A percentile compares a stretch with the other conserved stretches of the same genome.
Evolutionary conservation across 1,139 yeast species (phyloP).

Genomic region (Blastobotrys indianensis): DNA sequence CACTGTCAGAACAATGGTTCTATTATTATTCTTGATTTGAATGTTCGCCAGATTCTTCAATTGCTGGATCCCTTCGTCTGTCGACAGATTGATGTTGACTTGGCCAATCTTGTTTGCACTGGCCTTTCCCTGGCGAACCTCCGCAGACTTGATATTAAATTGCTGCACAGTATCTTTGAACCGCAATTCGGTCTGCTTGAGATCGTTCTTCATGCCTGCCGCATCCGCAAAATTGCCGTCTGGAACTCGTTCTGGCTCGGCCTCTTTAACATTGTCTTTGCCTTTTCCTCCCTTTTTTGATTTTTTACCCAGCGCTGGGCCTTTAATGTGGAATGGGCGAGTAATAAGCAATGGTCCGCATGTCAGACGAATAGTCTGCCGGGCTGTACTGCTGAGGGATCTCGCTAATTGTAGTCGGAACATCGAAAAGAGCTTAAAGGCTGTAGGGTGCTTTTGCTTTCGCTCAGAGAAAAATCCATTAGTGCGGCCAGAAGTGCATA

Average conservation of each 20-base stretch:
- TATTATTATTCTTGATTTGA: constrained; percentile 56
- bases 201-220: constrained; percentile 2
- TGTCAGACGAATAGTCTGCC: not conserved
- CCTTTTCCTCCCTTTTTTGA: constrained; percentile 9
- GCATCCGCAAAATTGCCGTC: constrained; percentile 6
- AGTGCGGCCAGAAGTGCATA: no score
- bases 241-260: constrained; percentile 3
- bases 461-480: no score
- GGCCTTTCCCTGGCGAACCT: constrained; percentile 15
- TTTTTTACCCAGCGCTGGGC: constrained; percentile 3
- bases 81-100: constrained; percentile 11
- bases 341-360: not conserved
- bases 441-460: no score
- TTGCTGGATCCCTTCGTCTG: constrained; percentile 12
- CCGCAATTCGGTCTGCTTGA: constrained; percentile 7
- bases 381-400: not conserved
- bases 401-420: no score
- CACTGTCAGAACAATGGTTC: constrained; percentile 66
- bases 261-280: constrained; percentile 1
- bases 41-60: constrained; percentile 68
- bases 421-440: no score
- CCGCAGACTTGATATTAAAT: constrained; percentile 13
- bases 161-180: constrained; percentile 14
- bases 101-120: constrained; percentile 12
- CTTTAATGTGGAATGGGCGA: not conserved